Percentiles rank a stretch among this genome's conserved stretches.
Conservation (phyloP, 1,284 basidiomycete genomes). For the Flammula alnicola region DNA sequence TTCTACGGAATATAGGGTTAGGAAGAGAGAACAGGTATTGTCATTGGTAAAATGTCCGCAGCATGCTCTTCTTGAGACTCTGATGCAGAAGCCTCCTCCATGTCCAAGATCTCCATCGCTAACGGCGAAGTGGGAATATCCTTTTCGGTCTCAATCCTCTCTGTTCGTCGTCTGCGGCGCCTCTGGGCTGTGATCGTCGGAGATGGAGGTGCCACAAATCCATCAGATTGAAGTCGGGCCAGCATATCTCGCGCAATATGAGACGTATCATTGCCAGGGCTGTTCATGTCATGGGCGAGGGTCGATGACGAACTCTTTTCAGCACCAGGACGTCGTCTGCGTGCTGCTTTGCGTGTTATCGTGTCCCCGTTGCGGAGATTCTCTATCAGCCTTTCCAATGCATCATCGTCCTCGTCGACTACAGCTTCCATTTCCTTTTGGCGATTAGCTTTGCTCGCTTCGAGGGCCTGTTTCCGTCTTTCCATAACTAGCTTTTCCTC, state of each 20-base stretch:
- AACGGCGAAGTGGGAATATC: constrained; percentile 35
- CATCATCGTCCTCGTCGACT: constrained; percentile 60
- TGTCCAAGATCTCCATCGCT: constrained; percentile 33
- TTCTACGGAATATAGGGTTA: constrained; percentile 8
- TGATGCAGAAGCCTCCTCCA: constrained; percentile 20
- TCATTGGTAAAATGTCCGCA: constrained; percentile 2
- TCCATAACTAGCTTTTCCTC: constrained; percentile 69
- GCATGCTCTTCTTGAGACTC: constrained; percentile 14
- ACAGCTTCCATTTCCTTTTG: constrained; percentile 53
- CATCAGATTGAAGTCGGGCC: constrained; percentile 69
- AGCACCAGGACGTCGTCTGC: constrained; percentile 50
- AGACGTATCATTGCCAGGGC: constrained; percentile 48
- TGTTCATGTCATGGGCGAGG: constrained; percentile 39
- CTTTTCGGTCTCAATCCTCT: constrained; percentile 28
- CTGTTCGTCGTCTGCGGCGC: constrained; percentile 37
- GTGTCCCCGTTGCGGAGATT: constrained; percentile 74
- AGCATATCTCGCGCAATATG: constrained; percentile 76
- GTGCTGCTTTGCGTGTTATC: constrained; percentile 57
- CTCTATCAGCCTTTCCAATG: constrained; percentile 75
- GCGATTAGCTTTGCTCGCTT: constrained; percentile 63
- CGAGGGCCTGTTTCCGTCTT: constrained; percentile 67
- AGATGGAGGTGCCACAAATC: constrained; percentile 46
- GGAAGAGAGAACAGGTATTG: neutral
- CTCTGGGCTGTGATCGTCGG: constrained; percentile 34
- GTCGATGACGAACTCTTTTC: constrained; percentile 42